A percentile compares a stretch with the other conserved stretches of the same genome.
These are phyloP conservation scores for Debaryomyces hansenii DNA, from an alignment of 805 yeast genomes.

Conservation along the genomic window DNA sequence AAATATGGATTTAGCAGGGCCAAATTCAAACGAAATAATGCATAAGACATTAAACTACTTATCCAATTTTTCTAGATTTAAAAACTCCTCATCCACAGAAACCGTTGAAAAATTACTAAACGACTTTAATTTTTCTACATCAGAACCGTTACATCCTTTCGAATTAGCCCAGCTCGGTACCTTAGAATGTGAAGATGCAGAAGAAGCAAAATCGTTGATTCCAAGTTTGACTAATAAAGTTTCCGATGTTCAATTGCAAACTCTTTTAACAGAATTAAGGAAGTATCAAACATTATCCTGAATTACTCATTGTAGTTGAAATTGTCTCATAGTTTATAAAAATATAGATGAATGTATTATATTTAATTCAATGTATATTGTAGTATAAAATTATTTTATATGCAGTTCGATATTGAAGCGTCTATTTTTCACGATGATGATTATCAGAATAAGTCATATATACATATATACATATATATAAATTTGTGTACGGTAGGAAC, in stretches of 20 bases:
- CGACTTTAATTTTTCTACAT: constrained; percentile 55
- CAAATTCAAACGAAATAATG: constrained; percentile 82
- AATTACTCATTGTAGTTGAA: not conserved
- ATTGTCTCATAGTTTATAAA: not conserved
- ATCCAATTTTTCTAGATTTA: constrained; percentile 82
- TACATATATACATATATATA: no score
- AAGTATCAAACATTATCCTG: constrained; percentile 46
- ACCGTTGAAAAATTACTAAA: constrained; percentile 88
- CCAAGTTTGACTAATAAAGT: constrained; percentile 84
- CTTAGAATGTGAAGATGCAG: constrained; percentile 92
- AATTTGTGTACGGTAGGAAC: no score
- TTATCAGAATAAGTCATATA: not conserved
- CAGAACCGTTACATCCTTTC: constrained; percentile 78
- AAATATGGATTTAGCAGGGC: constrained; percentile 54
- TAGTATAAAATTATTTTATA: not conserved
- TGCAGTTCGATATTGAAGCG: not conserved
- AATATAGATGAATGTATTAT: not conserved
- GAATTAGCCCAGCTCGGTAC: constrained; percentile 92
- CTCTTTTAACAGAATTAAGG: constrained; percentile 83
- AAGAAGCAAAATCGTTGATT: constrained; percentile 91
- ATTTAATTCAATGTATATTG: not conserved
- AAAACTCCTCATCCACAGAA: constrained; percentile 87
- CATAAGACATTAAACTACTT: constrained; percentile 89
- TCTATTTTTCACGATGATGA: not conserved
- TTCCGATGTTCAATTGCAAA: constrained; percentile 82